Percentiles rank a stretch among this genome's conserved stretches.
Conservation (phyloP, 83 land plant genomes). For the Picea engelmannii region DNA sequence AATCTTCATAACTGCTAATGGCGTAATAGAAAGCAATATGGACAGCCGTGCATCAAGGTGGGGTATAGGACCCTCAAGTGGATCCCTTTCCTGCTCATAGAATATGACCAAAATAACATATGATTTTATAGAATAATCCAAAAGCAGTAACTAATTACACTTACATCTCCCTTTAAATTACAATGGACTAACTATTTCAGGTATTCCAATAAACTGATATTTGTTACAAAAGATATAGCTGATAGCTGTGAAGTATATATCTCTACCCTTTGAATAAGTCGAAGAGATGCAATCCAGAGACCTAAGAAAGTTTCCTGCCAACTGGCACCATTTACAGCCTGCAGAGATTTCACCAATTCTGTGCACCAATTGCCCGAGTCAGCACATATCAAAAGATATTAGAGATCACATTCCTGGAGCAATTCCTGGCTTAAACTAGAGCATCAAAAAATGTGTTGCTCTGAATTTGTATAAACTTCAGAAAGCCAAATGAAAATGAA, state of each 20-base stretch:
- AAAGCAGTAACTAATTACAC: not conserved
- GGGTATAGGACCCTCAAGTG: conserved; percentile 84
- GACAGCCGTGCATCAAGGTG: conserved; percentile 75
- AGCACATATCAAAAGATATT: not conserved
- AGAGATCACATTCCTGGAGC: not conserved
- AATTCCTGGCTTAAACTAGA: not conserved
- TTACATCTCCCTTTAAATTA: not conserved
- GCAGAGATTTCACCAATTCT: conserved; percentile 68
- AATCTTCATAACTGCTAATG: conserved; percentile 62
- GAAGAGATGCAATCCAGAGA: conserved; percentile 83
- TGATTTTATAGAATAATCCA: not conserved
- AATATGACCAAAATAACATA: conserved; percentile 9
- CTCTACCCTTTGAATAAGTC: conserved; percentile 68
- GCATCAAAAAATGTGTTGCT: not conserved
- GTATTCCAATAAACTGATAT: not conserved
- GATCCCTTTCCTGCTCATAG: conserved; percentile 74
- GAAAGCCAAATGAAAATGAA: not conserved
- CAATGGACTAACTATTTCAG: not conserved
- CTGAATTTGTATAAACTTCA: not conserved
- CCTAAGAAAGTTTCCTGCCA: conserved; percentile 90
- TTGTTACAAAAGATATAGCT: conserved; percentile 10
- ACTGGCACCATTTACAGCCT: conserved; percentile 64
- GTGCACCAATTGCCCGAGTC: conserved; percentile 24
- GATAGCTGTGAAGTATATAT: not conserved
- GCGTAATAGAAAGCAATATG: conserved; percentile 73